Base-by-base conservation (phyloP, 2,329 filamentous ascomycete genomes). In the Penicillium sp. region DNA sequence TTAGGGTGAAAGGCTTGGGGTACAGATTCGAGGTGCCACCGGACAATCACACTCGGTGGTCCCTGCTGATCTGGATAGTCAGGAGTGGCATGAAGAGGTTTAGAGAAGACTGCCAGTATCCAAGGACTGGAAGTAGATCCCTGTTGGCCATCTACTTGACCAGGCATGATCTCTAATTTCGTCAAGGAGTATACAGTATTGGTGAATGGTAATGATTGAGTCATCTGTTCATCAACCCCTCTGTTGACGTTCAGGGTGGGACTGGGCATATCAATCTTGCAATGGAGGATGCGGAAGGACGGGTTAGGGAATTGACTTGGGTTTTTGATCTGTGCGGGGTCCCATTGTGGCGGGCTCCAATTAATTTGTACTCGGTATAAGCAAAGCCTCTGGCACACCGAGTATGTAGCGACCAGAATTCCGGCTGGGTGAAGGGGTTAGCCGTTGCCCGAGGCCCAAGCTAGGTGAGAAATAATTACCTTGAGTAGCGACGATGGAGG, bases 1-100 rank as follows among this genome's bases (percentile, higher is more conserved):
- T 87, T 88, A 2, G 86, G 75, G 66, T 94, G 89, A 7, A 95
- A 75, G 8, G 75, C 79, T 56, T 87, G 84, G n/a, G 81, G 74
- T 41, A 84, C 80, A 26, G 89, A 84, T 26, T 82, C 79, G 8
- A 93, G 69, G 60, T 94, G 87, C 93, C 93, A 97, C 55, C 88
- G 83, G 56, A 91, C 86, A 55, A 97, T 79, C 33, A 92, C 82
- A 60, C 87, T 96, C 60, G 88, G 84, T 0, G 84, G 77, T 26
- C 86, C 84, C 58, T 86, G 84, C 34, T 81, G 80, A 46, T 82
- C 85, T 24, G 86, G 79, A 24, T 80, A 79, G 46, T 74, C 74
- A 46, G 73, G 74, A 58, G 76, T 78, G 49, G 78, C 75, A 56
- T 73, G 72, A 48, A 79, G 80, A 46, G 81, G 71, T 63, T 81